These are phyloP conservation scores for Aspergillus thermomutatus DNA, from an alignment of 2,329 filamentous ascomycete species.

Conservation along the genomic window DNA sequence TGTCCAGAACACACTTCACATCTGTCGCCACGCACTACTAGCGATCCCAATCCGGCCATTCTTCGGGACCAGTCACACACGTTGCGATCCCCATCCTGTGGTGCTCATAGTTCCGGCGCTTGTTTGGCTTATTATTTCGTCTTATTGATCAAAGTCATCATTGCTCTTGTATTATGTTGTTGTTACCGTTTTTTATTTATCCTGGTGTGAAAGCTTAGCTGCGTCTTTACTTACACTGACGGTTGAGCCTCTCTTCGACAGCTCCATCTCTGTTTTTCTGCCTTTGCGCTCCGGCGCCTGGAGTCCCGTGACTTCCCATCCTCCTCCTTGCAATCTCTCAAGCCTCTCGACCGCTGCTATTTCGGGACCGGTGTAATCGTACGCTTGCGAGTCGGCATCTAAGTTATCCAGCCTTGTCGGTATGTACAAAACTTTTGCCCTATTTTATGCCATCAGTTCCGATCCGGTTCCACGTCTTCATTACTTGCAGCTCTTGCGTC, in stretches of 20 bases:
- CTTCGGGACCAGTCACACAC: constrained; percentile 20
- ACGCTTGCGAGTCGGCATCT: constrained; percentile 38
- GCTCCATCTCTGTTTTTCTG: constrained; percentile 9
- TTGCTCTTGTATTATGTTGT: constrained; percentile 1
- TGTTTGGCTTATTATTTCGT: constrained; percentile 5
- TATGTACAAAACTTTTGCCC: constrained; percentile 27
- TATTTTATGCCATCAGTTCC: constrained; percentile 4
- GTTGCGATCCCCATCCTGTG: constrained; percentile 9
- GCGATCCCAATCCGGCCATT: constrained; percentile 16
- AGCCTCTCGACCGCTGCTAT: constrained; percentile 33
- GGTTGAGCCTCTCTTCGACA: background rate
- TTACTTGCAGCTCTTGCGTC: constrained; percentile 7
- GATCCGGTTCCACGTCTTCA: constrained; percentile 1
- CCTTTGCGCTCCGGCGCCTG: constrained; percentile 9
- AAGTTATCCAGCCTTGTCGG: constrained; percentile 41
- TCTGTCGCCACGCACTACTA: constrained; percentile 28
- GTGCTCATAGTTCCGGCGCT: constrained; percentile 11
- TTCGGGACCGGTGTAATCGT: constrained; percentile 36
- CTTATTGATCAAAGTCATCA: constrained; percentile 1
- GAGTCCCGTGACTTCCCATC: constrained; percentile 27
- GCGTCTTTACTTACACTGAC: background rate
- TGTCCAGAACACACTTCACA: constrained; percentile 17
- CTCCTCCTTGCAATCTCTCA: constrained; percentile 18
- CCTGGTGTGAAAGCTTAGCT: background rate
- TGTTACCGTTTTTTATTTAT: background rate